Evolutionary conservation across 116 monocot genomes (phyloP).

Genomic region (Zostera marina): DNA sequence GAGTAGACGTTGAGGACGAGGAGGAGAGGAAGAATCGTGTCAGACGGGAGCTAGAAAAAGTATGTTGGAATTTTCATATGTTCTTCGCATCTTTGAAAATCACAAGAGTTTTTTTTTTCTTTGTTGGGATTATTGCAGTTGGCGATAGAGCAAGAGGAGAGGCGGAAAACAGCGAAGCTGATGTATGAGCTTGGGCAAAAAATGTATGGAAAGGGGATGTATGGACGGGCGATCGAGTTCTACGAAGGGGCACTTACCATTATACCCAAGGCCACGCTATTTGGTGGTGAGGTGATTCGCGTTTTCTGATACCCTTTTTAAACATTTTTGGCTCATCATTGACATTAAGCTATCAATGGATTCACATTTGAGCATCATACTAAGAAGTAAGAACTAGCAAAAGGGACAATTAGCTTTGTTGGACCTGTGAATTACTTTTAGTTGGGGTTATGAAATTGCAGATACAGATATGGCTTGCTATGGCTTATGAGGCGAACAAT

Average conservation of each 20-base stretch:
- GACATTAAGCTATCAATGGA: too few relatives aligned
- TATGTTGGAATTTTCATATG: background rate
- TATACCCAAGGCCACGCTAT: conserved; percentile 51
- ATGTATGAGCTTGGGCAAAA: conserved; percentile 96
- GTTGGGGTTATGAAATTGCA: conserved; percentile 7
- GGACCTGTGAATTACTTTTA: background rate
- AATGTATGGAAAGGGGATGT: conserved; percentile 85
- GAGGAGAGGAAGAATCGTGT: conserved; percentile 20
- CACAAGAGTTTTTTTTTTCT: background rate
- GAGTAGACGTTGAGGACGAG: conserved; percentile 6
- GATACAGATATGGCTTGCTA: conserved; percentile 99
- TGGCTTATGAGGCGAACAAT: conserved; percentile 97
- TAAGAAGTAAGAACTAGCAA: too few relatives aligned
- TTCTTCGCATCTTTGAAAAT: background rate
- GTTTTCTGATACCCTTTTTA: background rate
- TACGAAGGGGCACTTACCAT: conserved; percentile 88
- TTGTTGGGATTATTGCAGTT: conserved; percentile 28
- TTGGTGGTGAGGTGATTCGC: conserved; percentile 78
- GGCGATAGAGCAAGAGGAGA: conserved; percentile 82
- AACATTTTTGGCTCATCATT: too few relatives aligned
- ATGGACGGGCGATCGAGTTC: conserved; percentile 67
- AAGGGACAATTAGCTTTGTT: background rate
- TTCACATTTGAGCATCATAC: too few relatives aligned
- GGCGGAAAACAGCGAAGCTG: conserved; percentile 64
- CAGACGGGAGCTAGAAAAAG: conserved; percentile 20